These are phyloP conservation scores for Strobilomyces dryophilus DNA, from an alignment of 768 basidiomycete species.

Conservation along the genomic window DNA sequence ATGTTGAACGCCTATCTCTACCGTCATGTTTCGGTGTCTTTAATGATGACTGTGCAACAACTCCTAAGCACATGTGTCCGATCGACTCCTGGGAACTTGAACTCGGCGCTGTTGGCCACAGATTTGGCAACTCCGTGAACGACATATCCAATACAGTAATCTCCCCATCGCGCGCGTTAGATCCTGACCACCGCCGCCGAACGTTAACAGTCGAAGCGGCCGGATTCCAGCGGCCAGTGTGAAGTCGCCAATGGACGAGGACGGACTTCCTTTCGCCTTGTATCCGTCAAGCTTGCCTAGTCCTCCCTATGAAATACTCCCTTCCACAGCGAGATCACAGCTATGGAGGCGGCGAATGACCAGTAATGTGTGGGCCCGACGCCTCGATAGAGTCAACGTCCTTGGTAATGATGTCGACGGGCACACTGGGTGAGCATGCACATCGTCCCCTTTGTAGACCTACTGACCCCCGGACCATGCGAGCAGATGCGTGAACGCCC, in stretches of 20 bases:
- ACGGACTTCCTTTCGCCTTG: neutral
- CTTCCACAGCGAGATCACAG: constrained; percentile 23
- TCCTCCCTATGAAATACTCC: constrained; percentile 3
- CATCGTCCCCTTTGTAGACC: constrained; percentile 4
- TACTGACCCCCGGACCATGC: neutral
- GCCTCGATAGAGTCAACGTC: constrained; percentile 66
- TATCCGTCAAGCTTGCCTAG: constrained; percentile 3
- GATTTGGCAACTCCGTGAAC: neutral
- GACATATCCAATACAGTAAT: neutral
- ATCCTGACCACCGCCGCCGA: neutral
- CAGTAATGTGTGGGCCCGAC: constrained; percentile 26
- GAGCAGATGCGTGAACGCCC: constrained; percentile 73
- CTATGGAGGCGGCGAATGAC: constrained; percentile 19
- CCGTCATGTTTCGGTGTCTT: neutral
- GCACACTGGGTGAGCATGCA: constrained; percentile 59
- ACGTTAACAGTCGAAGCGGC: neutral
- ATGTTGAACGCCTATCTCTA: neutral
- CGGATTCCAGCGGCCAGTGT: neutral
- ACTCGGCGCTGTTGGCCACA: neutral
- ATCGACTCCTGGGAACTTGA: neutral
- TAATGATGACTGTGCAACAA: neutral
- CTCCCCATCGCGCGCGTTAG: neutral
- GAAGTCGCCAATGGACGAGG: constrained; percentile 11
- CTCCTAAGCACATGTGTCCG: too few relatives aligned
- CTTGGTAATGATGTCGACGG: constrained; percentile 58